These are phyloP conservation scores for Pholiota conissans DNA, from an alignment of 768 basidiomycete genomes.

Conservation along the genomic window DNA sequence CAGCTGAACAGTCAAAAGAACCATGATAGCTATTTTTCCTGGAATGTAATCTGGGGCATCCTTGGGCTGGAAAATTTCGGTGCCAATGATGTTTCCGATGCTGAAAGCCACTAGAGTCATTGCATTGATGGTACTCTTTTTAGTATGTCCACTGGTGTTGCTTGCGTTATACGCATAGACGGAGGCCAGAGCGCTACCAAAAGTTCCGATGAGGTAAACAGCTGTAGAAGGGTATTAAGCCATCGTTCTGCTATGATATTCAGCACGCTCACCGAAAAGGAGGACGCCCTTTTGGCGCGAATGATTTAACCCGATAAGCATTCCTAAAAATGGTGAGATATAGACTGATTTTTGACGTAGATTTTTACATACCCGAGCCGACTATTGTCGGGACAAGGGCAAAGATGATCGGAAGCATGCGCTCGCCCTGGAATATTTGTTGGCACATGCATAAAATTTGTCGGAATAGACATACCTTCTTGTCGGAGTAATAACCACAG, in stretches of 20 bases:
- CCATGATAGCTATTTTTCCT: slow-evolving; percentile 66
- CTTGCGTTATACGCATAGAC: slow-evolving; percentile 67
- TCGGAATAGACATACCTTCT: slow-evolving; percentile 38
- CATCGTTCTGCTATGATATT: background rate
- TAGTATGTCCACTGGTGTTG: slow-evolving; percentile 65
- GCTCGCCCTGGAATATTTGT: slow-evolving; percentile 40
- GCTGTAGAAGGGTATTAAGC: slow-evolving; percentile 27
- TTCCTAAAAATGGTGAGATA: slow-evolving; percentile 26
- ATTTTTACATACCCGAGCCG: slow-evolving; percentile 42
- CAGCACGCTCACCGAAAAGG: slow-evolving; percentile 46
- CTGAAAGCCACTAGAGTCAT: slow-evolving; percentile 57
- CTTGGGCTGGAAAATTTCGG: slow-evolving; percentile 61
- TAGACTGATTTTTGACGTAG: background rate
- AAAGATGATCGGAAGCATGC: slow-evolving; percentile 62
- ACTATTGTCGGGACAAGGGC: slow-evolving; percentile 59
- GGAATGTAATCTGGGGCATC: slow-evolving; percentile 65
- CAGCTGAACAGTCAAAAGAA: slow-evolving; percentile 54
- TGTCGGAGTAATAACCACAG: slow-evolving; percentile 69
- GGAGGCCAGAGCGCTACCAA: slow-evolving; percentile 57
- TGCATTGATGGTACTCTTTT: slow-evolving; percentile 68
- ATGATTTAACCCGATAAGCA: slow-evolving; percentile 55
- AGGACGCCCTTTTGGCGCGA: slow-evolving; percentile 49
- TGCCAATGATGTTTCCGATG: slow-evolving; percentile 62
- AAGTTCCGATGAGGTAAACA: slow-evolving; percentile 52
- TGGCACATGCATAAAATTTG: background rate